A percentile compares a stretch with the other conserved stretches of the same genome.
These are phyloP conservation scores for Solanum ahanhuiri DNA, from an alignment of 257 asterid species.

Conservation along the genomic window DNA sequence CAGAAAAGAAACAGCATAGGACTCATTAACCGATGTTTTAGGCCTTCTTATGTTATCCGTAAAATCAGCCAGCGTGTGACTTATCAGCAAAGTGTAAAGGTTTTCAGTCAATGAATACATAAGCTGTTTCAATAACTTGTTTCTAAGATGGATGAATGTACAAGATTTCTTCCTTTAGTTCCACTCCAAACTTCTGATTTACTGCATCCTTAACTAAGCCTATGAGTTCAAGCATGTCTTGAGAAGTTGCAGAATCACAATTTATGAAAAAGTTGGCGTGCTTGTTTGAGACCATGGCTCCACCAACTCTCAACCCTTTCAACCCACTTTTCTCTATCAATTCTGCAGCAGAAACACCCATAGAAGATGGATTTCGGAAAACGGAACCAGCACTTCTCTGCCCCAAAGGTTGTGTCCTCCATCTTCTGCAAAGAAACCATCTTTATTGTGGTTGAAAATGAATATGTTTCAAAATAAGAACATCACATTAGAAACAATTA, in stretches of 20 bases:
- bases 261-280: slow-evolving; percentile 45
- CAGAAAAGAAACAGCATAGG: slow-evolving; percentile 10
- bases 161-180: slow-evolving; percentile 33
- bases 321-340: slow-evolving; percentile 24
- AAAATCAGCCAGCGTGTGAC: neutral
- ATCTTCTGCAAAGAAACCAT: slow-evolving; percentile 22
- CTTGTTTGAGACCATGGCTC: slow-evolving; percentile 34
- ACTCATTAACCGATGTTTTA: slow-evolving; percentile 1
- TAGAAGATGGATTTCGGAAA: slow-evolving; percentile 24
- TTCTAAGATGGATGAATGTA: slow-evolving; percentile 12
- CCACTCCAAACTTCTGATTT: slow-evolving; percentile 18
- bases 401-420: slow-evolving; percentile 28
- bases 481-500: neutral
- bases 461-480: neutral
- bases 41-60: neutral
- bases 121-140: neutral
- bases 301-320: slow-evolving; percentile 32
- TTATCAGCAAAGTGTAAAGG: neutral
- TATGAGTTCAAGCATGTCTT: slow-evolving; percentile 27
- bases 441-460: neutral
- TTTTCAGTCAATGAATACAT: neutral
- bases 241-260: slow-evolving; percentile 27
- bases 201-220: slow-evolving; percentile 20
- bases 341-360: slow-evolving; percentile 25
- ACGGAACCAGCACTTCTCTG: slow-evolving; percentile 33